A percentile compares a stretch with the other conserved stretches of the same genome.
Conservation (phyloP, 208 protist genomes). For the Acanthamoeba healyi region DNA sequence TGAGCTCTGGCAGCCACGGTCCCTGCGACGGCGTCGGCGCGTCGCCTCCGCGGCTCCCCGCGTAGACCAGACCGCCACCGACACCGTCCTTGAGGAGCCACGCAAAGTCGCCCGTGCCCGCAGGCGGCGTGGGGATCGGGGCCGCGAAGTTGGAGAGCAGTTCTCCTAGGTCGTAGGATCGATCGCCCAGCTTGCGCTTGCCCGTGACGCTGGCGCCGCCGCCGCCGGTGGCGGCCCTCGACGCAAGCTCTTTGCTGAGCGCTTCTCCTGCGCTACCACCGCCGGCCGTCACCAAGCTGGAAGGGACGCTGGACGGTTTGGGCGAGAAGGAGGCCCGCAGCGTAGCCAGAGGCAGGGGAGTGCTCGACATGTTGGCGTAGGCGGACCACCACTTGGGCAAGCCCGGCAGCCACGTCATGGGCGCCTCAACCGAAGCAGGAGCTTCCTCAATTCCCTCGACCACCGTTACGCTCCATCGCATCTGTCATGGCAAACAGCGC, state of each 20-base stretch:
- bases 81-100: constrained; percentile 23
- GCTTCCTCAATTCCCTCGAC: background rate
- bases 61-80: background rate
- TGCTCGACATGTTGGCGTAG: background rate
- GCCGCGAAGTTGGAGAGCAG: constrained; percentile 33
- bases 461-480: background rate
- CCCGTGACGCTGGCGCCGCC: no score
- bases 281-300: background rate
- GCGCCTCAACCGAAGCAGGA: background rate
- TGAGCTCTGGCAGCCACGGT: no score
- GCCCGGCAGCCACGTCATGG: constrained; percentile 43
- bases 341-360: background rate
- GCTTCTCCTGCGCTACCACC: background rate
- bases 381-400: constrained; percentile 46
- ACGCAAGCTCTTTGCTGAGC: no score
- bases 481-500: no score
- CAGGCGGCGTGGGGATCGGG: background rate
- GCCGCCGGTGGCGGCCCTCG: background rate
- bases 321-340: background rate
- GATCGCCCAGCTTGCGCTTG: background rate
- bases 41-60: background rate
- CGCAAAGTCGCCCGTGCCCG: constrained; percentile 11
- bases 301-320: background rate
- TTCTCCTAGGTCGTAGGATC: background rate
- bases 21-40: no score